Conservation (phyloP, 192 early-diverging fungal species). For the Coemansia sp. region DNA sequence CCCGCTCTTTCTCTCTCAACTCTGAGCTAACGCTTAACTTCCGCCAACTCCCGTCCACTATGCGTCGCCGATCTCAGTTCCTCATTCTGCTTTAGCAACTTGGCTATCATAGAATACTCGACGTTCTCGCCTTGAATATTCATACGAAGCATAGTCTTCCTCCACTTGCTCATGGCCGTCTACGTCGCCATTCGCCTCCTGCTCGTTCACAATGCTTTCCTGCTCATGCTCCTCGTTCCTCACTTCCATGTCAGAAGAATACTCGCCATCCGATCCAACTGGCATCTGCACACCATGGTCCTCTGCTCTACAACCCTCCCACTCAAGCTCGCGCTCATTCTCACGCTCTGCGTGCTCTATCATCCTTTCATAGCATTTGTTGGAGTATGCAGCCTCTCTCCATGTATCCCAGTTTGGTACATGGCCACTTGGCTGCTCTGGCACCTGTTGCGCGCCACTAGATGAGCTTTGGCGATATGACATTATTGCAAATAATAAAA, state of each 20-base stretch:
- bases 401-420: not conserved
- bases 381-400: not conserved
- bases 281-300: not conserved
- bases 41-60: not conserved
- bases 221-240: not conserved
- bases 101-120: not conserved
- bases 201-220: not conserved
- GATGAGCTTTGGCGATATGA: not conserved
- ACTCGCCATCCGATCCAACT: not conserved
- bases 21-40: not conserved
- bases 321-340: not conserved
- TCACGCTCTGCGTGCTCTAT: not conserved
- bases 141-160: not conserved
- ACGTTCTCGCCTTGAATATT: not conserved
- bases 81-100: not conserved
- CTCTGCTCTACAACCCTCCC: not conserved
- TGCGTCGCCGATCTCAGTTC: not conserved
- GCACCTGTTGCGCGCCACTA: not conserved
- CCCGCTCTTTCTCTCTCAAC: not conserved
- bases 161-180: not conserved
- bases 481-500: not conserved
- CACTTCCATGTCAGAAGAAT: not conserved
- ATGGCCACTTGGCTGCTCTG: not conserved
- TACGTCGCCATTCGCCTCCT: not conserved
- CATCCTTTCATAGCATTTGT: not conserved